Conservation (phyloP, 306 rosid species). For the Cucurbita argyrosperma region DNA sequence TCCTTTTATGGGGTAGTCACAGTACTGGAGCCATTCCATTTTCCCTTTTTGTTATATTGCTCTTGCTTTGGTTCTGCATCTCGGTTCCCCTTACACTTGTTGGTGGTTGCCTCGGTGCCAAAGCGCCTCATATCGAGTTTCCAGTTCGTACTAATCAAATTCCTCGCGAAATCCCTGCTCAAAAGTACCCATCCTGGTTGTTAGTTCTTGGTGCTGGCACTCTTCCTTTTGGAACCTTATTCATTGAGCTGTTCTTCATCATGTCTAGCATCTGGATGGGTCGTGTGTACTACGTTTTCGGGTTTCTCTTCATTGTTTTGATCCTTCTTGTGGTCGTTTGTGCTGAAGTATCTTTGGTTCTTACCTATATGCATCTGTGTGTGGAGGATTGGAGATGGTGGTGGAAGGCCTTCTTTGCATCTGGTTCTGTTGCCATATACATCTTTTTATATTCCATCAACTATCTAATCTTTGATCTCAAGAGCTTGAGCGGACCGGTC, state of each 20-base stretch:
- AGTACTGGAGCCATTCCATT: slow-evolving; percentile 72
- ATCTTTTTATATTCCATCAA: slow-evolving; percentile 52
- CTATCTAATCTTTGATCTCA: slow-evolving; percentile 50
- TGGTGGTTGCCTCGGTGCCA: slow-evolving; percentile 55
- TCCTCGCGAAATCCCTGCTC: slow-evolving; percentile 51
- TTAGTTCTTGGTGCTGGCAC: slow-evolving; percentile 60
- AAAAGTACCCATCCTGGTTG: slow-evolving; percentile 56
- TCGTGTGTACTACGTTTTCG: slow-evolving; percentile 56
- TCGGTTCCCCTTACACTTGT: slow-evolving; percentile 57
- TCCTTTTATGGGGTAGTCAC: slow-evolving; percentile 64
- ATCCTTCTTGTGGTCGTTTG: slow-evolving; percentile 57
- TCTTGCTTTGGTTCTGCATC: slow-evolving; percentile 62
- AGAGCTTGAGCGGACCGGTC: slow-evolving; percentile 56
- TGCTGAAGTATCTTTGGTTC: slow-evolving; percentile 55
- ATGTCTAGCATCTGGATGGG: slow-evolving; percentile 75
- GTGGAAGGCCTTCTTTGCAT: slow-evolving; percentile 73
- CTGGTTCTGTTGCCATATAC: slow-evolving; percentile 60
- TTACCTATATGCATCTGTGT: slow-evolving; percentile 66
- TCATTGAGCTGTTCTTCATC: slow-evolving; percentile 65
- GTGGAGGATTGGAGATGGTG: slow-evolving; percentile 79
- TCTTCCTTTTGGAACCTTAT: slow-evolving; percentile 57
- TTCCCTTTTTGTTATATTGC: slow-evolving; percentile 40
- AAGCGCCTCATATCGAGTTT: slow-evolving; percentile 42
- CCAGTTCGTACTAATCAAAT: slow-evolving; percentile 68
- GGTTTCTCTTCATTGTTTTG: slow-evolving; percentile 45